These are phyloP conservation scores for Curvularia lunata DNA, from an alignment of 2,329 filamentous ascomycete species.

Conservation along the genomic window DNA sequence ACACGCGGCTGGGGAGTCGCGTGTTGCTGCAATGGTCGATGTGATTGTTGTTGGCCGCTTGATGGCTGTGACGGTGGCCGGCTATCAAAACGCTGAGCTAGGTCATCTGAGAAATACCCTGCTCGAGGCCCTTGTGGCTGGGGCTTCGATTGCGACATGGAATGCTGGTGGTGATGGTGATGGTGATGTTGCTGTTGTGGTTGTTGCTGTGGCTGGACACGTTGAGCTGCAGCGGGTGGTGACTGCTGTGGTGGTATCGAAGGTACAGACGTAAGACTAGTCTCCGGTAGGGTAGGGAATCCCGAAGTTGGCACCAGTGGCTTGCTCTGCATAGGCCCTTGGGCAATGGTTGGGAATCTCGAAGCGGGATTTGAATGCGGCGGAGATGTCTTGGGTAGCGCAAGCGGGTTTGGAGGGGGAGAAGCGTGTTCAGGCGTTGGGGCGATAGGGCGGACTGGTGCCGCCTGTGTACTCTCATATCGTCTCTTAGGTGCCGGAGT, in stretches of 20 bases:
- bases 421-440: constrained; percentile 55
- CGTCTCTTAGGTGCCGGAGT: constrained; percentile 56
- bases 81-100: constrained; percentile 36
- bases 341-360: constrained; percentile 43
- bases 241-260: constrained; percentile 41
- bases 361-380: constrained; percentile 33
- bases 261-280: constrained; percentile 36
- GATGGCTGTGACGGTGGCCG: constrained; percentile 40
- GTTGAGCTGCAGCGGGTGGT: constrained; percentile 34
- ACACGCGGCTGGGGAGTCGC: constrained; percentile 31
- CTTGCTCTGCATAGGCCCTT: constrained; percentile 41
- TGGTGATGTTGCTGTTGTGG: constrained; percentile 8
- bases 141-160: constrained; percentile 38
- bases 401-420: constrained; percentile 30
- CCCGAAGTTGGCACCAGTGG: constrained; percentile 30
- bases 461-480: constrained; percentile 52
- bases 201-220: constrained; percentile 29
- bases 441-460: constrained; percentile 52
- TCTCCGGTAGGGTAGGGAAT: constrained; percentile 35
- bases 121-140: constrained; percentile 40
- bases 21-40: constrained; percentile 39
- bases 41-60: constrained; percentile 26
- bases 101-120: constrained; percentile 48
- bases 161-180: constrained; percentile 33
- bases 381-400: constrained; percentile 50